Conservation (phyloP, 257 asterid species). For the Solanum piurae region DNA sequence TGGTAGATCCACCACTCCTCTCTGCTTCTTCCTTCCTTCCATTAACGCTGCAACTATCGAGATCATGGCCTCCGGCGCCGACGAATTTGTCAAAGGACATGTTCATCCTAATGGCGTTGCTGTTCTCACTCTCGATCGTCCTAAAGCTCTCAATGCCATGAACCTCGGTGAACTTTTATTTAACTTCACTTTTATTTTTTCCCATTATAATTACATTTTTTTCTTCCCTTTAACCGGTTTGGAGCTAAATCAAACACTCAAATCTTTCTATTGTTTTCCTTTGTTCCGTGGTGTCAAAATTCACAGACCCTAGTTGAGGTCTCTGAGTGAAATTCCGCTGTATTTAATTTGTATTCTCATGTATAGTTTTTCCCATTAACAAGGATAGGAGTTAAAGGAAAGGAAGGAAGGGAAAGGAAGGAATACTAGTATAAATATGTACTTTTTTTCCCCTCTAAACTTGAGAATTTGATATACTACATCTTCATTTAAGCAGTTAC, state of each 20-base stretch:
- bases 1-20: background rate
- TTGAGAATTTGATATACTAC: background rate
- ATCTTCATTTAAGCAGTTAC: background rate
- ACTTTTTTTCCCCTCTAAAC: background rate
- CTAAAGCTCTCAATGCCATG: constrained; percentile 96
- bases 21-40: background rate
- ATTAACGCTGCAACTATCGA: constrained; percentile 4
- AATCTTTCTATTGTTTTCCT: background rate
- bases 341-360: background rate
- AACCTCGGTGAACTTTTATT: constrained; percentile 39
- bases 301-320: background rate
- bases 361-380: background rate
- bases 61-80: constrained; percentile 50
- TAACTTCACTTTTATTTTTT: background rate
- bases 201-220: background rate
- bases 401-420: background rate
- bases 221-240: background rate
- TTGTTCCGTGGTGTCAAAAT: background rate
- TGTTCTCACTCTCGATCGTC: constrained; percentile 85
- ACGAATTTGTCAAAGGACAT: constrained; percentile 69
- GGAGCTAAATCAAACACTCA: background rate
- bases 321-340: background rate
- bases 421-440: background rate
- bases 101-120: constrained; percentile 79
- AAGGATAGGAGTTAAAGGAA: background rate